phyloP scores from a whole-genome alignment of 305 asterid species.

The Caryopteris hybrid region DNA sequence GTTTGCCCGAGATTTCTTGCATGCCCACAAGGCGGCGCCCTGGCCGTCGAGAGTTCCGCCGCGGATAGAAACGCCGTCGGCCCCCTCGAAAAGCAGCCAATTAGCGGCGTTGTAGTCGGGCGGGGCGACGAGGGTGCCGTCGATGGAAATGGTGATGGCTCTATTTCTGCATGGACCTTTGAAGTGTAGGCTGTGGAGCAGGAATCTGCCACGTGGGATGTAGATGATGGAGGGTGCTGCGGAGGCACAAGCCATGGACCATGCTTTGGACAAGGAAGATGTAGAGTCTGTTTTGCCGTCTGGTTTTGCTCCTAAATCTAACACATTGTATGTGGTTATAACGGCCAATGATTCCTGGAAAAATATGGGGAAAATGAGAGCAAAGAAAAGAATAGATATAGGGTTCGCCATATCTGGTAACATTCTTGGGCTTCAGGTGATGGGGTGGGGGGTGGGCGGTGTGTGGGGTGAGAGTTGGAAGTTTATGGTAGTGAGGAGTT shows the following conservation, averaged over 20 bases:
- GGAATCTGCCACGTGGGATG: constrained; percentile 43
- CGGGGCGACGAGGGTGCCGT: constrained; percentile 57
- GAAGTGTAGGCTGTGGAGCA: constrained; percentile 23
- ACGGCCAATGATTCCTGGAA: constrained; percentile 14
- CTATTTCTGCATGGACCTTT: constrained; percentile 38
- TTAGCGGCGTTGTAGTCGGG: constrained; percentile 31
- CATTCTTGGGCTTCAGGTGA: too few species aligned
- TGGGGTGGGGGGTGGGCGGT: neutral
- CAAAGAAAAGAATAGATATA: neutral
- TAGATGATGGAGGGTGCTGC: constrained; percentile 32
- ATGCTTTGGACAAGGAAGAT: constrained; percentile 33
- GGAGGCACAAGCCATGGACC: constrained; percentile 49
- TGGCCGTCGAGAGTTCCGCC: constrained; percentile 63
- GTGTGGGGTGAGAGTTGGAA: neutral
- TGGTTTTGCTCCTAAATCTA: constrained; percentile 38
- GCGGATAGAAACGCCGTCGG: constrained; percentile 32
- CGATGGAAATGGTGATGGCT: constrained; percentile 35
- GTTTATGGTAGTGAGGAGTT: neutral
- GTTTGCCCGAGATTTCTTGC: constrained; percentile 38
- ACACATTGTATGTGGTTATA: constrained; percentile 23
- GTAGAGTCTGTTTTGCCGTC: constrained; percentile 42
- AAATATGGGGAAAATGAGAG: neutral
- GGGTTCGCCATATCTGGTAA: constrained; percentile 6
- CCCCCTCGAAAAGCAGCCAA: constrained; percentile 45
- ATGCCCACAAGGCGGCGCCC: constrained; percentile 53